Evolutionary conservation across 1,139 yeast species (phyloP).

Genomic region (Pichia sp.): DNA sequence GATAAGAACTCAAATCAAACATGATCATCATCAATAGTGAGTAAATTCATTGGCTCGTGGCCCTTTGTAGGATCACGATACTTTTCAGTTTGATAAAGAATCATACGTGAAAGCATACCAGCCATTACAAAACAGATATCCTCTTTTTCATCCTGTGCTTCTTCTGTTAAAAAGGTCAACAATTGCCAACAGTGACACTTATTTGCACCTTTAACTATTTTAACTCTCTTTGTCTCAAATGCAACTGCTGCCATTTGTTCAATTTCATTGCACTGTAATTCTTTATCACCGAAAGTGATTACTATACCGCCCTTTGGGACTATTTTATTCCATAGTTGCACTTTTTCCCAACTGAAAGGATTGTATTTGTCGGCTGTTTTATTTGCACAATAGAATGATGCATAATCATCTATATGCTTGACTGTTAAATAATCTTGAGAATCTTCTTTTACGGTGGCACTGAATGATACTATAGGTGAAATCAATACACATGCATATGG

Average conservation of each 20-base stretch:
- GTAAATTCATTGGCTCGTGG: slow-evolving; percentile 29
- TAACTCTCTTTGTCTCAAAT: slow-evolving; percentile 22
- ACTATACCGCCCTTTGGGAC: slow-evolving; percentile 34
- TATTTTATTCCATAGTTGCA: slow-evolving; percentile 35
- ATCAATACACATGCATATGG: slow-evolving; percentile 35
- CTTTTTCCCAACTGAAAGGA: slow-evolving; percentile 33
- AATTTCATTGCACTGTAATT: slow-evolving; percentile 33
- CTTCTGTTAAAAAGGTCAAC: slow-evolving; percentile 30
- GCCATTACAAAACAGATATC: slow-evolving; percentile 30
- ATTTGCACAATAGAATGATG: neutral
- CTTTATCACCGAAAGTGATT: slow-evolving; percentile 36
- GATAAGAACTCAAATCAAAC: neutral
- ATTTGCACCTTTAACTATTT: slow-evolving; percentile 25
- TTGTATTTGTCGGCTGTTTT: slow-evolving; percentile 17
- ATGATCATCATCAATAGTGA: slow-evolving; percentile 31
- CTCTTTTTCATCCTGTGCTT: slow-evolving; percentile 33
- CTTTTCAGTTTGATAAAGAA: slow-evolving; percentile 25
- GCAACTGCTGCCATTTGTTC: slow-evolving; percentile 27
- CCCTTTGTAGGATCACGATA: slow-evolving; percentile 24
- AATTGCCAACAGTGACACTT: slow-evolving; percentile 33
- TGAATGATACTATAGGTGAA: slow-evolving; percentile 32
- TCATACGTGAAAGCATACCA: slow-evolving; percentile 30
- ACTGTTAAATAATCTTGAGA: slow-evolving; percentile 1
- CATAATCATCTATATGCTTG: neutral
- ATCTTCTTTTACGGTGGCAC: neutral